Percentiles rank a stretch among this genome's conserved stretches.
phyloP scores from a whole-genome alignment of 2,329 filamentous ascomycete genomes.

The Aphanoascus verrucosus region DNA sequence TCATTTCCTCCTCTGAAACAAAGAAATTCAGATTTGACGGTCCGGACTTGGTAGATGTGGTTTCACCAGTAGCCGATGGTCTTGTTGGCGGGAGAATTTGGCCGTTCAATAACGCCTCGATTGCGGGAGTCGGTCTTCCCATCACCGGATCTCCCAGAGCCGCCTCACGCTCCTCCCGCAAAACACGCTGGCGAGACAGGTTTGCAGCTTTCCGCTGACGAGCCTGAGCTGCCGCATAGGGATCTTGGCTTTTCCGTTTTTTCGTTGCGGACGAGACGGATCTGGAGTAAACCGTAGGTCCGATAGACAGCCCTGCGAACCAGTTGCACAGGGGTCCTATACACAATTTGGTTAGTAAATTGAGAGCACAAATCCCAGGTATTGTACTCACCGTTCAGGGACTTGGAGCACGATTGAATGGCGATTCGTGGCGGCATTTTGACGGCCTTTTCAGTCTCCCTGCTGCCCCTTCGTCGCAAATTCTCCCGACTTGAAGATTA shows the following conservation, averaged over 20 bases:
- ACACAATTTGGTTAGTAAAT: background rate
- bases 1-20: constrained; percentile 56
- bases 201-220: constrained; percentile 77
- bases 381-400: constrained; percentile 46
- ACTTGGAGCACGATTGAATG: constrained; percentile 49
- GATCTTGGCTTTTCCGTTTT: constrained; percentile 44
- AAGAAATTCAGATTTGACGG: constrained; percentile 59
- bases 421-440: constrained; percentile 60
- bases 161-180: constrained; percentile 54
- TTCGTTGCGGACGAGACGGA: constrained; percentile 45
- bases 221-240: constrained; percentile 70
- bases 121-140: constrained; percentile 68
- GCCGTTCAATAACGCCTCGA: constrained; percentile 64
- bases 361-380: background rate
- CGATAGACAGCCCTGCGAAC: constrained; percentile 44
- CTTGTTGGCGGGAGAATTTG: constrained; percentile 22
- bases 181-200: constrained; percentile 58
- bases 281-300: constrained; percentile 43
- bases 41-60: constrained; percentile 11
- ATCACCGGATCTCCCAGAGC: constrained; percentile 66
- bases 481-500: background rate
- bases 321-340: constrained; percentile 26
- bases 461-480: constrained; percentile 1
- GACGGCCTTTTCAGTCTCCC: constrained; percentile 16
- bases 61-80: background rate